Conservation (phyloP, 1,139 yeast species). For the Suhomyces yuchorum region DNA sequence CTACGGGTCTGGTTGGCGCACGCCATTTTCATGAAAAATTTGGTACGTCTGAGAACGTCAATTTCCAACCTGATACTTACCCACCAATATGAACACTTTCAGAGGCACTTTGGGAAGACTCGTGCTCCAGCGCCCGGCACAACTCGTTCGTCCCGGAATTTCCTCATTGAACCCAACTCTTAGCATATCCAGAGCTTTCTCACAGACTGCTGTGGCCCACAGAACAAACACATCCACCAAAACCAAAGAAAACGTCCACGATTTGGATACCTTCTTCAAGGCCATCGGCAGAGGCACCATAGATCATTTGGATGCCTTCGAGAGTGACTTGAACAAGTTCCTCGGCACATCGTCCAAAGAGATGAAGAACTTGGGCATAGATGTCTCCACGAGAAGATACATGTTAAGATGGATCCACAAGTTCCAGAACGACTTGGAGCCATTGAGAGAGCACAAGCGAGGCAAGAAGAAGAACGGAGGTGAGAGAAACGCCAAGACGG, state of each 20-base stretch:
- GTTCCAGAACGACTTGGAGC: constrained; percentile 57
- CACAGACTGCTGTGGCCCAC: constrained; percentile 22
- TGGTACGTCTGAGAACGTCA: constrained; percentile 1
- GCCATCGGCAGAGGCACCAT: constrained; percentile 74
- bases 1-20: constrained; percentile 8
- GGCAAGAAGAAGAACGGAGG: constrained; percentile 89
- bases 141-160: not conserved
- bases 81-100: constrained; percentile 6
- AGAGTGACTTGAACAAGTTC: constrained; percentile 69
- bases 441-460: constrained; percentile 57
- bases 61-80: not conserved
- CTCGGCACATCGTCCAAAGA: constrained; percentile 55
- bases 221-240: constrained; percentile 44
- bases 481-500: constrained; percentile 76
- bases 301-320: constrained; percentile 73
- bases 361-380: constrained; percentile 81
- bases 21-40: constrained; percentile 9
- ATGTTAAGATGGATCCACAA: constrained; percentile 54
- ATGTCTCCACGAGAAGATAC: constrained; percentile 69
- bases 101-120: constrained; percentile 2
- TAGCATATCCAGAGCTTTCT: constrained; percentile 15
- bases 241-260: constrained; percentile 63
- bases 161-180: not conserved
- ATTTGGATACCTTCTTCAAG: constrained; percentile 67
- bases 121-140: not conserved